Conservation (phyloP, 1,284 basidiomycete genomes). For the Cryptococcus hybrid region DNA sequence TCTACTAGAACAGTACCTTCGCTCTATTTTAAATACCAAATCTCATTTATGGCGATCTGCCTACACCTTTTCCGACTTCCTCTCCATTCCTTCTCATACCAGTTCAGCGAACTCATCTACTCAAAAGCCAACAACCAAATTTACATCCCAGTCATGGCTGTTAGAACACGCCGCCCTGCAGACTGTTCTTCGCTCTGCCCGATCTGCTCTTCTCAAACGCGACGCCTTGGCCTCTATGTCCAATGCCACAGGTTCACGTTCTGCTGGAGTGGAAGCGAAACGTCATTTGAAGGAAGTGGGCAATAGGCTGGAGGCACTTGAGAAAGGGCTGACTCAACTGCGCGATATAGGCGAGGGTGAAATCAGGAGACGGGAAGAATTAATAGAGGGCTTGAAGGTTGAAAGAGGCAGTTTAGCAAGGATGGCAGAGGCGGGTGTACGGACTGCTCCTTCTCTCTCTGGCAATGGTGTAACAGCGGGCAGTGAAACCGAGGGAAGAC, state of each 20-base stretch:
- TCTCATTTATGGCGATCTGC: slow-evolving; percentile 78
- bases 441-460: slow-evolving; percentile 12
- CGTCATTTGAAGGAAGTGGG: slow-evolving; percentile 73
- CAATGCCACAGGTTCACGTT: slow-evolving; percentile 72
- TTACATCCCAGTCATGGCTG: slow-evolving; percentile 72
- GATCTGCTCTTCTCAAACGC: slow-evolving; percentile 79
- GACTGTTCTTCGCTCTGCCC: slow-evolving; percentile 69
- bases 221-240: slow-evolving; percentile 74
- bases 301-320: slow-evolving; percentile 66
- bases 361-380: slow-evolving; percentile 72
- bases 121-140: slow-evolving; percentile 12
- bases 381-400: slow-evolving; percentile 70
- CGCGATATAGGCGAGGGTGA: slow-evolving; percentile 74
- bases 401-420: slow-evolving; percentile 61
- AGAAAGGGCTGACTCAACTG: slow-evolving; percentile 57
- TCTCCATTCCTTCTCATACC: slow-evolving; percentile 66
- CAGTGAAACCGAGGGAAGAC: neutral
- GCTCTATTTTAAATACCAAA: slow-evolving; percentile 75
- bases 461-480: neutral
- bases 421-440: slow-evolving; percentile 47
- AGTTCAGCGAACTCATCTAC: slow-evolving; percentile 10
- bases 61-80: slow-evolving; percentile 79
- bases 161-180: slow-evolving; percentile 77
- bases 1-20: slow-evolving; percentile 80
- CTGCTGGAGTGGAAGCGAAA: slow-evolving; percentile 77